Evolutionary conservation across 768 basidiomycete genomes (phyloP).

Genomic region (Rhodotorula babjevae): DNA sequence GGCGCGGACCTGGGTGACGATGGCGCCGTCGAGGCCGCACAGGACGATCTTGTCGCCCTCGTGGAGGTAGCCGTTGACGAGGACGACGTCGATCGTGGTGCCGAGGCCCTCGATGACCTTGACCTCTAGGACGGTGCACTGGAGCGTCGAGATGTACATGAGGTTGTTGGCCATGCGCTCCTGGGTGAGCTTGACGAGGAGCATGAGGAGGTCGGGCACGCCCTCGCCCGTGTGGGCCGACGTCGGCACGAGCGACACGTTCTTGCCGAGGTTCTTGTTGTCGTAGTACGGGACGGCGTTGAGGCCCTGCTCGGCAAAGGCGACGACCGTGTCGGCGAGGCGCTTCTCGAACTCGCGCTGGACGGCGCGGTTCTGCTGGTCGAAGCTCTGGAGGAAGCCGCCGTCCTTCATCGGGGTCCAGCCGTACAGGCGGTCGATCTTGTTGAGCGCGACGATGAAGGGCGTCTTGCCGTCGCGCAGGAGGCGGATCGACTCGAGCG

Average conservation of each 20-base stretch:
- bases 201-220: constrained; percentile 98
- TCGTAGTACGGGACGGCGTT: constrained; percentile 95
- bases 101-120: constrained; percentile 98
- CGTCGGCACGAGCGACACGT: constrained; percentile 93
- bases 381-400: constrained; percentile 84
- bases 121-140: constrained; percentile 97
- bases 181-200: constrained; percentile 93
- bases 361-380: constrained; percentile 69
- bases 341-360: constrained; percentile 91
- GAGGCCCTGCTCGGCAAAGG: constrained; percentile 95
- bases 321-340: constrained; percentile 73
- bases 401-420: constrained; percentile 89
- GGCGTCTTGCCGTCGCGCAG: constrained; percentile 90
- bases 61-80: constrained; percentile 84
- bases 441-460: constrained; percentile 97
- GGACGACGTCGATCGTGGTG: constrained; percentile 92
- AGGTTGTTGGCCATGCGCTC: constrained; percentile 94
- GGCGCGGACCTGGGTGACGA: constrained; percentile 89
- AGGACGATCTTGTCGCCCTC: constrained; percentile 94
- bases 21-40: constrained; percentile 94
- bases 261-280: constrained; percentile 88
- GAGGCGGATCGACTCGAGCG: constrained; percentile 87
- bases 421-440: constrained; percentile 97
- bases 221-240: constrained; percentile 98
- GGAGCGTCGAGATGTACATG: constrained; percentile 95